Evolutionary conservation across 2,329 filamentous ascomycete species (phyloP).

Genomic region (Beauveria bassiana): DNA sequence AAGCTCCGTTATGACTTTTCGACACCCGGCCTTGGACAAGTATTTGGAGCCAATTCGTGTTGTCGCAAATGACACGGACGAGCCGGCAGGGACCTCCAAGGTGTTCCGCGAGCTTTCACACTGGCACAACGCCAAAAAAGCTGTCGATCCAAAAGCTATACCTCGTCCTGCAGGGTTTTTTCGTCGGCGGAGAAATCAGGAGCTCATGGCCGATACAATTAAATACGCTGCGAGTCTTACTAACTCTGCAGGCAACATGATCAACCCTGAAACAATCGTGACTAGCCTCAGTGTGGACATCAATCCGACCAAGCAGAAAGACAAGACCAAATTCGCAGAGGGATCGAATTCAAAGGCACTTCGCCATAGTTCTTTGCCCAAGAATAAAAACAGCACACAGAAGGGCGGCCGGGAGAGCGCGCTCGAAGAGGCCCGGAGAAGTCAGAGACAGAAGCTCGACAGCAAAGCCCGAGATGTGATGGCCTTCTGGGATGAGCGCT

Average conservation of each 20-base stretch:
- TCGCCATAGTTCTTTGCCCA: not conserved
- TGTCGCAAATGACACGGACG: constrained; percentile 18
- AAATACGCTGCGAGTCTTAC: constrained; percentile 64
- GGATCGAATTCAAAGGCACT: not conserved
- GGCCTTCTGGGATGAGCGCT: constrained; percentile 16
- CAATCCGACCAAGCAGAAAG: constrained; percentile 13
- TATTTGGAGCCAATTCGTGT: constrained; percentile 37
- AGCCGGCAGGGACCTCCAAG: constrained; percentile 19
- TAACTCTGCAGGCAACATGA: constrained; percentile 51
- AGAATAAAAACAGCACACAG: constrained; percentile 18
- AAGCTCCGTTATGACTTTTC: constrained; percentile 36
- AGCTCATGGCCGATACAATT: constrained; percentile 59
- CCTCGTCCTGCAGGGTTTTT: constrained; percentile 20
- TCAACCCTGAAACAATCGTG: constrained; percentile 58
- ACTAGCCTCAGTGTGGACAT: not conserved
- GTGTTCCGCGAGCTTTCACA: constrained; percentile 44
- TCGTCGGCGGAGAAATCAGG: constrained; percentile 46
- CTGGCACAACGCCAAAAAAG: constrained; percentile 55
- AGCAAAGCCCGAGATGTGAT: constrained; percentile 3
- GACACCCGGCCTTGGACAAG: constrained; percentile 36
- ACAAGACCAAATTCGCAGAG: not conserved
- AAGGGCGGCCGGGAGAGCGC: not conserved
- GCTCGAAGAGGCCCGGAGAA: constrained; percentile 13
- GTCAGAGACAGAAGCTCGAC: constrained; percentile 11
- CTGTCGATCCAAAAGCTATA: constrained; percentile 32